phyloP scores from a whole-genome alignment of 2,329 filamentous ascomycete genomes.

The Fusarium sp. region DNA sequence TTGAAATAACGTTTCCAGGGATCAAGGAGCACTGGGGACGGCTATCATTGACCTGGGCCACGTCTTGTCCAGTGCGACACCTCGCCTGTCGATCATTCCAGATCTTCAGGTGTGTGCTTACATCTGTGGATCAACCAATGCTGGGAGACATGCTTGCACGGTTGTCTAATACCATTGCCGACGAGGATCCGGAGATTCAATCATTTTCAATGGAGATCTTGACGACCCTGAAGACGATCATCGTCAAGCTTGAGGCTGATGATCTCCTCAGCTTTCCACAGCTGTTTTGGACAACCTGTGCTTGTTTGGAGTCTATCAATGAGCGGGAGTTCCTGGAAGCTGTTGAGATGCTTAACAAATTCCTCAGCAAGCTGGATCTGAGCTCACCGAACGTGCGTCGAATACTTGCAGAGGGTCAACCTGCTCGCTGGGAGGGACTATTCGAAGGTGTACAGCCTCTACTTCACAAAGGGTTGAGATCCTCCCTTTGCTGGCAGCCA shows the following conservation, averaged over 20 bases:
- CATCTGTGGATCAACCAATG: conserved; percentile 91
- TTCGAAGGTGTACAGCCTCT: conserved; percentile 90
- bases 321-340: conserved; percentile 94
- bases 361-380: conserved; percentile 86
- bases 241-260: conserved; percentile 81
- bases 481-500: conserved; percentile 81
- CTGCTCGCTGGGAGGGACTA: conserved; percentile 85
- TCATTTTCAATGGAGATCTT: conserved; percentile 98
- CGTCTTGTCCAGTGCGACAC: conserved; percentile 93
- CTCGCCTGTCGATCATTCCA: conserved; percentile 97
- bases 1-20: conserved; percentile 83
- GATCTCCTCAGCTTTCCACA: conserved; percentile 92
- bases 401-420: conserved; percentile 80
- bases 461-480: conserved; percentile 91
- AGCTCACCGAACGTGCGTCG: conserved; percentile 74
- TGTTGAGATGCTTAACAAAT: conserved; percentile 88
- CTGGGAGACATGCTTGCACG: conserved; percentile 95
- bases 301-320: conserved; percentile 95
- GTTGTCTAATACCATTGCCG: conserved; percentile 95
- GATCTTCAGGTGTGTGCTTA: conserved; percentile 93
- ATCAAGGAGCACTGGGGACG: conserved; percentile 93
- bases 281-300: conserved; percentile 97
- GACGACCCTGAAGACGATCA: conserved; percentile 91
- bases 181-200: conserved; percentile 93
- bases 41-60: conserved; percentile 92